Conservation (phyloP, 139 green algal species). For the Dunaliella sp. region DNA sequence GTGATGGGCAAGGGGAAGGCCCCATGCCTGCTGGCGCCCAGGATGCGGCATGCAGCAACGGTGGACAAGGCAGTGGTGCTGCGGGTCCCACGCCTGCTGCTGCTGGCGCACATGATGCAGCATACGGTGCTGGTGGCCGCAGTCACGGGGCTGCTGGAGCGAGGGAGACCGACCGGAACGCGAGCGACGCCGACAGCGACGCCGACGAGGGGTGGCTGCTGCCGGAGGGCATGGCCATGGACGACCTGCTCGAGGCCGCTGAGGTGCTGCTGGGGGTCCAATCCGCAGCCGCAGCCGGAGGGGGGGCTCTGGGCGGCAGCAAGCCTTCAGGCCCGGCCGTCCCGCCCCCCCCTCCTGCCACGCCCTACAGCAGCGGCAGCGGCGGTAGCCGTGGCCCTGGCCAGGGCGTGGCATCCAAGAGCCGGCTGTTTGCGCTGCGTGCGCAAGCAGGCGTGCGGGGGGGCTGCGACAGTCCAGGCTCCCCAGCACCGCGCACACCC, state of each 20-base stretch:
- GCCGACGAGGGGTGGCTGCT: constrained; percentile 5
- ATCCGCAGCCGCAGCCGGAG: neutral
- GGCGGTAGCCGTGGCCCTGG: too few relatives aligned
- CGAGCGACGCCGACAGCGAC: neutral
- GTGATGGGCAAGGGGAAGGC: too few relatives aligned
- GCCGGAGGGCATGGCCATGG: neutral
- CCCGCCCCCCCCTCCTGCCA: constrained; percentile 1
- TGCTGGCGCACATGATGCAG: too few relatives aligned
- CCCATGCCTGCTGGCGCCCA: too few relatives aligned
- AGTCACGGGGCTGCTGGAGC: too few relatives aligned
- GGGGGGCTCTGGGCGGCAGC: neutral
- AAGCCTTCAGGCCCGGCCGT: neutral
- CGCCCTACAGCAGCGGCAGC: neutral
- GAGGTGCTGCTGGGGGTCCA: neutral
- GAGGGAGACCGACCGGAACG: neutral
- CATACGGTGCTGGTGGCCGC: too few relatives aligned
- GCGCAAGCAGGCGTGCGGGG: neutral
- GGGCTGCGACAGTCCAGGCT: too few relatives aligned
- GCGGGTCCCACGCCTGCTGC: too few relatives aligned
- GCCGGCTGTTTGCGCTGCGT: neutral
- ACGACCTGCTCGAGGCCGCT: neutral
- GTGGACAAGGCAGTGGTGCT: too few relatives aligned
- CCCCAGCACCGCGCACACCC: neutral
- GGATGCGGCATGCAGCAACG: too few relatives aligned
- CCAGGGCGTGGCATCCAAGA: neutral